phyloP scores from a whole-genome alignment of 495 filamentous ascomycete genomes.

The Penicillium cataractarum region DNA sequence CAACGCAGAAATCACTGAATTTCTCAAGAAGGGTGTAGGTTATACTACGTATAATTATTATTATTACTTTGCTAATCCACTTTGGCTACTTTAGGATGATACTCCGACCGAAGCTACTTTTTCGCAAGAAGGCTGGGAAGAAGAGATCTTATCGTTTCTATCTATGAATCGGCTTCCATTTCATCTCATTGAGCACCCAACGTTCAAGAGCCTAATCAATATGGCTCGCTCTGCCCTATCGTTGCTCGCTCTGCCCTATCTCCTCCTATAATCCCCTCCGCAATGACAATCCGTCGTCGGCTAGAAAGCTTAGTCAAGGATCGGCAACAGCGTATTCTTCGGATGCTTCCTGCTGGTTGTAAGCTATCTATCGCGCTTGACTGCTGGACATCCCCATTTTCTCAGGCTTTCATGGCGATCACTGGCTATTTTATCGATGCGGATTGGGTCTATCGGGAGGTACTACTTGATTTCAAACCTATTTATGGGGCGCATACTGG shows the following conservation, averaged over 20 bases:
- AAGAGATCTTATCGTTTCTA: conserved; percentile 1
- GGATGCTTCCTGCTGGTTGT: not conserved
- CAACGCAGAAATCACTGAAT: too few relatives aligned
- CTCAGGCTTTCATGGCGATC: conserved; percentile 14
- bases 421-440: conserved; percentile 12
- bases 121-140: not conserved
- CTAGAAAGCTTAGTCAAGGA: not conserved
- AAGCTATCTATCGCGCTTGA: conserved; percentile 18
- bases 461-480: conserved; percentile 20
- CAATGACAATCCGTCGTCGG: not conserved
- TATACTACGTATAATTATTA: too few relatives aligned
- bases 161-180: conserved; percentile 7
- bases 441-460: conserved; percentile 16
- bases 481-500: conserved; percentile 11
- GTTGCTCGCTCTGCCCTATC: not conserved
- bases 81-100: too few relatives aligned
- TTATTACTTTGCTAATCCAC: too few relatives aligned
- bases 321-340: not conserved
- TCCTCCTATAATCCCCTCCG: not conserved
- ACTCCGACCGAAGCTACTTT: not conserved
- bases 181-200: conserved; percentile 7
- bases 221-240: not conserved
- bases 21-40: too few relatives aligned
- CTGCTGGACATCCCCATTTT: conserved; percentile 19
- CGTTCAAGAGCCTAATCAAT: not conserved